Evolutionary conservation across 352 stramenopile species (phyloP).

Genomic region (Phytophthora niederhauseri): DNA sequence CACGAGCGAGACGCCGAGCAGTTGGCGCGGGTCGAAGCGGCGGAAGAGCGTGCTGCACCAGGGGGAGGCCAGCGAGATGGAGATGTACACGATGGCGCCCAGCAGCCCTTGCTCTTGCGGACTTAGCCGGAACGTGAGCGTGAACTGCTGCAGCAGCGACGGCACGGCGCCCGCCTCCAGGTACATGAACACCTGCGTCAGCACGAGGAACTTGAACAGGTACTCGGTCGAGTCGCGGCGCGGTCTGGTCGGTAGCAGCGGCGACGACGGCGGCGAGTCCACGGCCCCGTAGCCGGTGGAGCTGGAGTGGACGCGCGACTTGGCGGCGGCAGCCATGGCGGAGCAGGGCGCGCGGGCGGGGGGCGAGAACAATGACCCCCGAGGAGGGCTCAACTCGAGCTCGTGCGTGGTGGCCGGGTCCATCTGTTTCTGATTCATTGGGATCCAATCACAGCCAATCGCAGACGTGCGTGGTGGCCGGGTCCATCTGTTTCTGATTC

Average conservation of each 20-base stretch:
- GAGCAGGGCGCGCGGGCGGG: slow-evolving; percentile 2
- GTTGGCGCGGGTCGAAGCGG: slow-evolving; percentile 65
- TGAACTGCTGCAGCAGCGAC: slow-evolving; percentile 84
- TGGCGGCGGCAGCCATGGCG: slow-evolving; percentile 26
- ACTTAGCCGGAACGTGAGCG: slow-evolving; percentile 74
- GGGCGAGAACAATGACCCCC: neutral
- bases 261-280: slow-evolving; percentile 24
- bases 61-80: slow-evolving; percentile 78
- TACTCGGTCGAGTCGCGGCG: slow-evolving; percentile 46
- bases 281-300: slow-evolving; percentile 36
- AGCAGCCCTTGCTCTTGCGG: slow-evolving; percentile 84
- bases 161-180: slow-evolving; percentile 86
- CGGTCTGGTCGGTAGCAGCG: slow-evolving; percentile 17
- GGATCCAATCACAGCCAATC: slow-evolving; percentile 12
- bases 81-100: slow-evolving; percentile 84
- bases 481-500: neutral
- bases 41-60: slow-evolving; percentile 85
- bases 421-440: neutral
- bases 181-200: slow-evolving; percentile 89
- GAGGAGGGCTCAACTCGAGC: neutral
- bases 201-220: slow-evolving; percentile 88
- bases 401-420: neutral
- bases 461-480: too few species aligned
- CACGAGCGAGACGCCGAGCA: slow-evolving; percentile 75
- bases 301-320: slow-evolving; percentile 32